phyloP scores from a whole-genome alignment of 257 asterid species.

The Asclepias syriaca region DNA sequence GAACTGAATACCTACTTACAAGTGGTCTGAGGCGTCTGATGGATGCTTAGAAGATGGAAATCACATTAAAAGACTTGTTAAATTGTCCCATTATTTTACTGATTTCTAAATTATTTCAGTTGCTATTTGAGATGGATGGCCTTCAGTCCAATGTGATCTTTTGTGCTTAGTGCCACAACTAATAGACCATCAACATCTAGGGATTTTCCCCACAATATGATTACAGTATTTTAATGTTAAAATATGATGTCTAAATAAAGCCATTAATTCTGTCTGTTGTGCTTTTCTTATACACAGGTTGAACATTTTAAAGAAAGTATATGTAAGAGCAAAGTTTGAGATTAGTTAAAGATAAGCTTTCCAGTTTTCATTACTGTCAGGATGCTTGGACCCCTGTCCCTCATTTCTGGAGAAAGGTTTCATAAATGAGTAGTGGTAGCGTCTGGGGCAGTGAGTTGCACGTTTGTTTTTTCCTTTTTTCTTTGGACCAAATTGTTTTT shows the following conservation, averaged over 20 bases:
- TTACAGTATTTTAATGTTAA: neutral
- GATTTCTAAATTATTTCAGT: slow-evolving; percentile 29
- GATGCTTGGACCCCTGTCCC: too few species aligned
- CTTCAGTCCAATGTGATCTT: neutral
- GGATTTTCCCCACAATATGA: neutral
- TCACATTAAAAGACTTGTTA: neutral
- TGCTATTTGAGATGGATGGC: slow-evolving; percentile 28
- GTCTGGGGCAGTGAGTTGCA: too few species aligned
- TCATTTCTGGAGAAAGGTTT: too few species aligned
- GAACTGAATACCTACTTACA: neutral
- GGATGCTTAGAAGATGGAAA: neutral
- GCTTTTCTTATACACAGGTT: slow-evolving; percentile 42
- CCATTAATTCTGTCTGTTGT: neutral
- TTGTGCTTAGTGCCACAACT: too few species aligned
- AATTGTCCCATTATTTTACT: neutral
- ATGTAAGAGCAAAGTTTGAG: too few species aligned
- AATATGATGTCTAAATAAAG: neutral
- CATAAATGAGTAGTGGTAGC: too few species aligned
- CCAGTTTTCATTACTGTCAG: too few species aligned
- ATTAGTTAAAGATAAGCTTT: too few species aligned
- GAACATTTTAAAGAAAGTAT: slow-evolving; percentile 18
- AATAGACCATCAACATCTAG: neutral
- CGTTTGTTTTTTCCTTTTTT: too few species aligned
- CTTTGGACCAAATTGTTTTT: too few species aligned
- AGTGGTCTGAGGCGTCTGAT: neutral